Evolutionary conservation across 2,329 filamentous ascomycete genomes (phyloP), one percentile per base, ranked within the genome.

Genomic region (Verticillium klebahnii): DNA sequence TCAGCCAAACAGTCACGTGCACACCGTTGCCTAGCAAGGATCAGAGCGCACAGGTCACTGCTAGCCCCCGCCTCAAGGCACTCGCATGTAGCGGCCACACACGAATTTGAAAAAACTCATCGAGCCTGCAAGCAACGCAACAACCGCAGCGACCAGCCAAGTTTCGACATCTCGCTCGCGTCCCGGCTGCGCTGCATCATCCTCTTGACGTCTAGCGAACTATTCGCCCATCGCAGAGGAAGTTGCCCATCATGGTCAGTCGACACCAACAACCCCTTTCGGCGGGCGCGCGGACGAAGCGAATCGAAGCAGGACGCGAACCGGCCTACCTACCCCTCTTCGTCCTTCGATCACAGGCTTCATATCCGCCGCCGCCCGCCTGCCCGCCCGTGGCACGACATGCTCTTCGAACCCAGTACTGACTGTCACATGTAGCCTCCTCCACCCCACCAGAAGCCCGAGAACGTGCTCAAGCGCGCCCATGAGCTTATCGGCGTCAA

Each of bases 401-500:
- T 50, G 2, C 40, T 50, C 40, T 11, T 50, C 40, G 40, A 23
- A 25, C n/a, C 40, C 40, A 50, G 25, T 56, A 56, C 54, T 56
- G 54, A 56, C 62, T 62, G 56, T 59, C 15, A 36, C 36, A 54
- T 60, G 71, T 66, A 94, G 95, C 92, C 95, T 84, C 95, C 95
- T 77, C 93, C 93, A 82, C 91, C 93, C 70, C 93, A 98, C 78
- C 93, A 95, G 77, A 96, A 96, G 80, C 95, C 95, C 74, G 95
- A 99, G 84, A 99, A 99, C 89, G 93, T 97, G 76, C 89, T 98
- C 78, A 97, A 97, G 88, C 89, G 95, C 78, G 95, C 95, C 67
- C 90, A 98, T 80, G 95, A 99, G 85, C 92, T 99, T 80, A 97
- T 98, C 82, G 95, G 93, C 75, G 95, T 99, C 74, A 90, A 91